Base-by-base conservation (phyloP, 106 monocot species). In the Posidonia australis region DNA sequence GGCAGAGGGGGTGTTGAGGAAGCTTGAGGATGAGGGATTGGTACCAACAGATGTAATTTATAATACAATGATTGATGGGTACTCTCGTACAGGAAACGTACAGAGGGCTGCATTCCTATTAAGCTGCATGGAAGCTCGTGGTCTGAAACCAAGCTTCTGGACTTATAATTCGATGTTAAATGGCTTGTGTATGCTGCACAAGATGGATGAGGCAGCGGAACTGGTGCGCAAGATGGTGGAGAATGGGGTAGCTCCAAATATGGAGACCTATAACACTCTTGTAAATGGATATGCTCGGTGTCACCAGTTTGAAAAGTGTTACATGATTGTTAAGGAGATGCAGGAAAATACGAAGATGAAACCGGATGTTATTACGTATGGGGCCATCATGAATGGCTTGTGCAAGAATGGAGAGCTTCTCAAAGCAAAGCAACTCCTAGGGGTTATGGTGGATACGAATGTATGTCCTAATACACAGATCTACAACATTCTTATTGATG, bases 101-200 rank as follows among this genome's bases (percentile, higher is more conserved):
- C 60, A 84, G 1, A 63, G 64, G 23, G 92, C 92, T 18, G 76
- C 74, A 25, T 22, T 21, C 6, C 32, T 62, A 9, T 10, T 83
- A 47, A 36, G 24, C 11, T 36, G 46, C 45, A 92, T 92, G 92
- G 76, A 84, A 24, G 65, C 47, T 5, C 32, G 19, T 44, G 76
- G 80, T 13, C 44, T 87, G 56, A 74, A 54, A 12, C 73, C 80
- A 10, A 75, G 74, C 32, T 54, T 19, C 32, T 74, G 87, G 29
- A 82, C 87, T 51, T 92, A 82, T 52, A 92, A 88, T 71, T 73
- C 87, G 26, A 49, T 92, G 2, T 66, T 92, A 58, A 92, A 88
- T 56, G 82, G 84, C 16, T 59, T 87, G 56, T 92, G 87, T 58
- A 87, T 69, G 72, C 32, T 63, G 51, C 62, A 77, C 44, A 82